Evolutionary conservation across 140 eudicot species (phyloP).

Genomic region (Cichorium intybus): DNA sequence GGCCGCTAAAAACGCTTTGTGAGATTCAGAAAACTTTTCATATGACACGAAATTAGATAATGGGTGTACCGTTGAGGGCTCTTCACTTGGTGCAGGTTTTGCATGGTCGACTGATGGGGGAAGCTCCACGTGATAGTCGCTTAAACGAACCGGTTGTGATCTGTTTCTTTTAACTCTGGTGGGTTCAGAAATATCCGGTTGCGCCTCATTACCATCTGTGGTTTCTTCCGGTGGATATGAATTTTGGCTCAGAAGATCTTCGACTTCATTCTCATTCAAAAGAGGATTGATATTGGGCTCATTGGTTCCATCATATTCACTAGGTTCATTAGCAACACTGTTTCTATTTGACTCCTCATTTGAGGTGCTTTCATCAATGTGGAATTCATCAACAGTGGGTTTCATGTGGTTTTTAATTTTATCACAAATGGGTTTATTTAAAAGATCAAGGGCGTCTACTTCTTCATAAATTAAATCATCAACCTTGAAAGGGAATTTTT

Average conservation of each 20-base stretch:
- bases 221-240: background rate
- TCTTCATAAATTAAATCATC: background rate
- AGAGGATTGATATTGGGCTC: background rate
- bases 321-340: background rate
- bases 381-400: background rate
- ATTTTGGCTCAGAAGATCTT: background rate
- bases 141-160: slow-evolving; percentile 11
- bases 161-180: background rate
- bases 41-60: too few species aligned
- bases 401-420: background rate
- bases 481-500: slow-evolving; percentile 17
- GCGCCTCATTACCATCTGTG: background rate
- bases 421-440: background rate
- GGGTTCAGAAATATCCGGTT: background rate
- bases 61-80: background rate
- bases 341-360: background rate
- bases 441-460: background rate
- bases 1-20: too few species aligned
- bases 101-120: background rate
- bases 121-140: background rate
- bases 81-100: background rate
- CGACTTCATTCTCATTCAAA: background rate
- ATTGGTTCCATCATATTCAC: background rate
- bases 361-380: background rate
- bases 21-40: too few species aligned